Base-by-base conservation (phyloP, 352 stramenopile genomes). In the Pythium periplocum region DNA sequence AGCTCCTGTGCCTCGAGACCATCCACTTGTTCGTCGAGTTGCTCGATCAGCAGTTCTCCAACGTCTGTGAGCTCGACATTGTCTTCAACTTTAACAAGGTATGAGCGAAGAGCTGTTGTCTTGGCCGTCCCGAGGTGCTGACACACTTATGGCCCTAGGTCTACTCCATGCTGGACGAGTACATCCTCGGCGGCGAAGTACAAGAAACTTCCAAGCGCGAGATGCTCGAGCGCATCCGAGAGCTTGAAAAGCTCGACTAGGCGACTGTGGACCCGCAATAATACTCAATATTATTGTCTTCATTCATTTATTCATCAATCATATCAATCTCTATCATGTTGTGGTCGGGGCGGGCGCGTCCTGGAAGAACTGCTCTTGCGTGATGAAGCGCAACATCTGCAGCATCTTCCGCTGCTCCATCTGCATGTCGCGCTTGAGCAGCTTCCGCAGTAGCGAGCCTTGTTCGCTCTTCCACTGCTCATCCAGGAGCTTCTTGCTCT, bases 21-120 rank as follows among this genome's bases (percentile, higher is more conserved):
- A 99, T 99, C 66, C 96, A 99, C 71, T 78, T 93, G 5, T 99
- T 98, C 68, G 97, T 99, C 4, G 96, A 99, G 83, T 64, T 99
- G 37, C 72, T 99, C 49, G 97, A 99, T 79, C 86, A 87, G 36
- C 98, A 99, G 66, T 99, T 99, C 75, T 89, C 82, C 52, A 99
- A 99, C 81, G 97, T 99, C 45, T 99, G 96, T 66, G 97, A 99
- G 72, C 86, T 99, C 55, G 97, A 97, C 66, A 89, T 92, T 64
- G 87, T 98, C 45, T 97, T 96, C 73, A 95, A 97, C 61, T 98
- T 98, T 49, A 96, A 97, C 78, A 98, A 97, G 17, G 17, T 26
- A 26, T 0, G 17, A 26, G 17, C 0, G 17, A 26, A 26, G 0
- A 26, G 0, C 17, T 26, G 17, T 26, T 26, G 17, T 0, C 0